Base-by-base conservation (phyloP, 2,329 filamentous ascomycete species). In the Alternaria longipes region DNA sequence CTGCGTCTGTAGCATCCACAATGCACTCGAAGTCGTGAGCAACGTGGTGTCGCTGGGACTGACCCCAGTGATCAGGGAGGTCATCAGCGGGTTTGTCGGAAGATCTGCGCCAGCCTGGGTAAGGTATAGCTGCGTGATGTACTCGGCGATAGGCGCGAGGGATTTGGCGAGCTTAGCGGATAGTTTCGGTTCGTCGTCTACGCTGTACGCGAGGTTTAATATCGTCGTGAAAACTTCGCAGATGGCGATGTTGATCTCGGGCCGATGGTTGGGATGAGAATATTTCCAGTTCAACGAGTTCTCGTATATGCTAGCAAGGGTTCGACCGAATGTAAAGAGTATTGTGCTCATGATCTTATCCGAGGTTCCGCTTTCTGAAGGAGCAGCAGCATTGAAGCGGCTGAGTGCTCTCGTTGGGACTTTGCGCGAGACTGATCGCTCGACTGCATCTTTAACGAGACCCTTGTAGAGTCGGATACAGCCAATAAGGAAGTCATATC, bases 271-370 rank as follows among this genome's bases (percentile, higher is more conserved):
- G 11, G 88, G 84, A 1, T 86, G 84, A 7, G 86, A 84, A 75
- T 96, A 97, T 67, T 90, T 90, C 95, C 94, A 99, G 5, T 89
- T 93, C 30, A 89, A 87, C 38, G 91, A 91, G 77, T 91, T 95
- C 80, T 97, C 93, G 68, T 96, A 90, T 7, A 96, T 87, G 72
- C 97, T 93, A 24, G 96, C 86, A 65, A 92, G 85, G 2, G 90
- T 89, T 67, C 91, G 89, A 7, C 90, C 89, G 70, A 94, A 91
- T 4, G 90, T 89, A 46, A 90, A 82, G 40, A 93, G 83, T 18
- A 94, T 89, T 49, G 87, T 88, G 45, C 88, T 86, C 68, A 97
- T 86, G 40, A 91, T 86, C 74, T 93, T 90, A 67, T 96, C 91
- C 5, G 93, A 91, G 32, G 92, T 89, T 6, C 90, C 90, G 38